These are phyloP conservation scores for Aspergillus bertholletiae DNA, from an alignment of 495 filamentous ascomycete genomes.

Conservation along the genomic window DNA sequence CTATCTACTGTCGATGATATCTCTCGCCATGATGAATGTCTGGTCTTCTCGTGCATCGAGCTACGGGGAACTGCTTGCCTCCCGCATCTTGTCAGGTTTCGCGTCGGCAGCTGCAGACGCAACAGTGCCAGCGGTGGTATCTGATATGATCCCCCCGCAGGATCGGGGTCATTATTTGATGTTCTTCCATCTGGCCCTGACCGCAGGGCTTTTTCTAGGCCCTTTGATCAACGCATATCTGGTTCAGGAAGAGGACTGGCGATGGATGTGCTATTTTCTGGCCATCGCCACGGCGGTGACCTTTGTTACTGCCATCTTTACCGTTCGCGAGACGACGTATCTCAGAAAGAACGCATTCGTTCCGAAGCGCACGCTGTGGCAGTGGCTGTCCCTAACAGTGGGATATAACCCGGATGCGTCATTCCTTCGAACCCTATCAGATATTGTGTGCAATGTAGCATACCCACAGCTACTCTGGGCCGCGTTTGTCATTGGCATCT, in stretches of 20 bases:
- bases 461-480: conserved; percentile 33
- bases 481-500: conserved; percentile 26
- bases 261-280: conserved; percentile 33
- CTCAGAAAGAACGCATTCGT: not conserved
- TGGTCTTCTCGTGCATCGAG: conserved; percentile 24
- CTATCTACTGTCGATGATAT: conserved; percentile 23
- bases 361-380: conserved; percentile 12
- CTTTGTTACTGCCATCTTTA: conserved; percentile 21
- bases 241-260: conserved; percentile 26
- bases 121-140: conserved; percentile 28
- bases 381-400: conserved; percentile 25
- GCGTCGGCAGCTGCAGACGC: conserved; percentile 28
- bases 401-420: conserved; percentile 26
- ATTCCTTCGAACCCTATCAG: conserved; percentile 18
- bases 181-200: conserved; percentile 33
- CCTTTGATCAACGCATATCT: conserved; percentile 33
- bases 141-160: conserved; percentile 27
- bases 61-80: conserved; percentile 25
- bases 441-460: conserved; percentile 20
- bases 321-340: conserved; percentile 27
- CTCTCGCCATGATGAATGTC: conserved; percentile 26
- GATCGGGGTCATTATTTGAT: conserved; percentile 35
- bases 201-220: conserved; percentile 26
- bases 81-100: conserved; percentile 28
- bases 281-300: conserved; percentile 18